phyloP scores from a whole-genome alignment of 176 grass and related monocot genomes.

The Triticum aestivum region DNA sequence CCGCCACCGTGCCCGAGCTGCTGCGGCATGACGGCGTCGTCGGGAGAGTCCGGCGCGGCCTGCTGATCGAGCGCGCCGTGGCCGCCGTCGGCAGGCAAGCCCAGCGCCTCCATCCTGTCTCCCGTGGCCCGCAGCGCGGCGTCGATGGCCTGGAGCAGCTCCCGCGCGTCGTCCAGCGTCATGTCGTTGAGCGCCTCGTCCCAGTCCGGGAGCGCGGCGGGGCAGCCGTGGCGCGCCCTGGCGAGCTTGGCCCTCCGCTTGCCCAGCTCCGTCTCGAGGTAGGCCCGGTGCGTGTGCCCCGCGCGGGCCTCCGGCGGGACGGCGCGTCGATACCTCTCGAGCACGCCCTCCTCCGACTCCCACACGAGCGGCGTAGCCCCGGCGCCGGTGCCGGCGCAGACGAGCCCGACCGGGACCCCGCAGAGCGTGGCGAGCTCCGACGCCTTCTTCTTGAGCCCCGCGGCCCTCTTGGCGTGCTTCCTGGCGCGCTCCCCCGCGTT shows the following conservation, averaged over 20 bases:
- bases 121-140: background rate
- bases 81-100: background rate
- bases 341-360: conserved; percentile 30
- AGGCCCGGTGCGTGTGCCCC: conserved; percentile 10
- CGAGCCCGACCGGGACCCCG: conserved; percentile 28
- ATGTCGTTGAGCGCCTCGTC: conserved; percentile 22
- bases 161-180: background rate
- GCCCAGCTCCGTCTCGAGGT: conserved; percentile 9
- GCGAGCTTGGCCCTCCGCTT: conserved; percentile 39
- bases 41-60: background rate
- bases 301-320: conserved; percentile 2
- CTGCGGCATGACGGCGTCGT: background rate
- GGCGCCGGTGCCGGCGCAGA: background rate
- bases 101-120: background rate
- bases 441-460: conserved; percentile 17
- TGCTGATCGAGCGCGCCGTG: background rate
- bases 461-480: conserved; percentile 5
- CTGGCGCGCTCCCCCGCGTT: background rate
- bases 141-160: conserved; percentile 16
- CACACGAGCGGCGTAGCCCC: background rate
- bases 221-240: background rate
- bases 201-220: background rate
- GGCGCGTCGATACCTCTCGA: conserved; percentile 22
- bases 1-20: background rate
- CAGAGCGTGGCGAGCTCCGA: conserved; percentile 19